A percentile compares a stretch with the other conserved stretches of the same genome.
These are phyloP conservation scores for Pseudopithomyces chartarum DNA, from an alignment of 2,329 filamentous ascomycete species.

Conservation along the genomic window DNA sequence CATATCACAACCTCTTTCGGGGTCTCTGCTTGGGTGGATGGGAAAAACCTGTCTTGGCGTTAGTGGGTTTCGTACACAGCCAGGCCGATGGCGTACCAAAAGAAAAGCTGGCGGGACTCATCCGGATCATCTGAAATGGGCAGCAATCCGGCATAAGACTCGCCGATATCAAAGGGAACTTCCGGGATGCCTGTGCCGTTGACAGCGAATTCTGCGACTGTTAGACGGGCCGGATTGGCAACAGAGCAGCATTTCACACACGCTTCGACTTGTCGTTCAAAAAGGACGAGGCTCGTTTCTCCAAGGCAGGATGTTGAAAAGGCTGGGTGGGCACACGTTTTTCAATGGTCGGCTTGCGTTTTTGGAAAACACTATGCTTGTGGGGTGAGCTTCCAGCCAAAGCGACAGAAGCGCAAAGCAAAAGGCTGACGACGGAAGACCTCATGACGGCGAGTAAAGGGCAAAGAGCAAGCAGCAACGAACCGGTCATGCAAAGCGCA, in stretches of 20 bases:
- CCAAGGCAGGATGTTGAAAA: slow-evolving; percentile 39
- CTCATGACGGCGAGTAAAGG: slow-evolving; percentile 33
- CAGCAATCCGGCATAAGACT: slow-evolving; percentile 67
- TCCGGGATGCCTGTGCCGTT: slow-evolving; percentile 70
- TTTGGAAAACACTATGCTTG: slow-evolving; percentile 34
- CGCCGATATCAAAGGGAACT: slow-evolving; percentile 69
- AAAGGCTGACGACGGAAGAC: slow-evolving; percentile 30
- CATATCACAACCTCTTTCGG: slow-evolving; percentile 66
- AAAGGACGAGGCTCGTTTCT: slow-evolving; percentile 40
- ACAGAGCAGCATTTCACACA: slow-evolving; percentile 14
- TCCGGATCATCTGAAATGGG: slow-evolving; percentile 59
- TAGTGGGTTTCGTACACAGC: neutral
- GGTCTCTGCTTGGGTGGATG: slow-evolving; percentile 56
- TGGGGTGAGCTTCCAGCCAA: slow-evolving; percentile 33
- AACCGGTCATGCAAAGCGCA: neutral
- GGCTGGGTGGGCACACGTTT: slow-evolving; percentile 30
- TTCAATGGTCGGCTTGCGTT: slow-evolving; percentile 32
- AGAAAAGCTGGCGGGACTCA: slow-evolving; percentile 63
- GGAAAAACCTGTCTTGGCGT: slow-evolving; percentile 60
- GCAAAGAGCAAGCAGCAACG: slow-evolving; percentile 8
- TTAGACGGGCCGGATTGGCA: slow-evolving; percentile 11
- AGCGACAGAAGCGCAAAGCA: slow-evolving; percentile 38
- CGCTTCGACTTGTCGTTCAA: slow-evolving; percentile 41
- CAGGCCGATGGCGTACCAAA: slow-evolving; percentile 47
- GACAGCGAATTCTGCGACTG: slow-evolving; percentile 61